These are phyloP conservation scores for Capsella bursapastoris DNA, from an alignment of 345 rosid genomes.

Conservation along the genomic window DNA sequence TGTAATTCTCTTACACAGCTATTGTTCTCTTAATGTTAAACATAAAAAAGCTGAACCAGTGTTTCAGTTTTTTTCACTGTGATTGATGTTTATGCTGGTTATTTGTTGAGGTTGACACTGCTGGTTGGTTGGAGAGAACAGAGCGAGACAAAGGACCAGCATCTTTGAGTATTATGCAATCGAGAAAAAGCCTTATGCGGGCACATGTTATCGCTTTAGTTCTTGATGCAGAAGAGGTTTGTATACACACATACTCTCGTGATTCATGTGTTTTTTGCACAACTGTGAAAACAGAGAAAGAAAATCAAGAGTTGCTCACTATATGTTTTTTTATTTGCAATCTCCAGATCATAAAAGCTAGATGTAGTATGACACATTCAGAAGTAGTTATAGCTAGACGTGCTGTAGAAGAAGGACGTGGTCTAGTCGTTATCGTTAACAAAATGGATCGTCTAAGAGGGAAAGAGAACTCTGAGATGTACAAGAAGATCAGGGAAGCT, in stretches of 20 bases:
- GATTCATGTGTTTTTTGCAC: background rate
- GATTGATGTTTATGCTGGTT: conserved; percentile 15
- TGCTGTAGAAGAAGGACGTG: conserved; percentile 97
- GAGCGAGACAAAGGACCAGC: conserved; percentile 89
- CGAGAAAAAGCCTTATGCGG: conserved; percentile 92
- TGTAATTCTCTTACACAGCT: background rate
- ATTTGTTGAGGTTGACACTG: conserved; percentile 80
- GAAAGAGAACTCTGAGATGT: conserved; percentile 52
- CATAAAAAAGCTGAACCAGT: background rate
- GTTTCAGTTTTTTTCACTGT: background rate
- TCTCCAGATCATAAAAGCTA: conserved; percentile 70
- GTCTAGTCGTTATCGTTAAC: conserved; percentile 83
- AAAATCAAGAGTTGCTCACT: conserved; percentile 14
- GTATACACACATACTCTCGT: background rate
- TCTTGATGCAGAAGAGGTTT: conserved; percentile 95
- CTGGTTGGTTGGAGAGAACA: conserved; percentile 96
- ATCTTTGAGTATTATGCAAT: conserved; percentile 90
- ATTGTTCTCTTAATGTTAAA: background rate
- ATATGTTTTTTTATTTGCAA: conserved; percentile 7
- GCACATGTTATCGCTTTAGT: conserved; percentile 93
- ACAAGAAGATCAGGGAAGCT: conserved; percentile 80
- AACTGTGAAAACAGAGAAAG: background rate
- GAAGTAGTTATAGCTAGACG: conserved; percentile 96
- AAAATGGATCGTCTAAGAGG: conserved; percentile 93
- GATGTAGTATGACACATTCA: conserved; percentile 87